Evolutionary conservation across 1,284 basidiomycete species (phyloP).

Genomic region (Tylopilus sp.): DNA sequence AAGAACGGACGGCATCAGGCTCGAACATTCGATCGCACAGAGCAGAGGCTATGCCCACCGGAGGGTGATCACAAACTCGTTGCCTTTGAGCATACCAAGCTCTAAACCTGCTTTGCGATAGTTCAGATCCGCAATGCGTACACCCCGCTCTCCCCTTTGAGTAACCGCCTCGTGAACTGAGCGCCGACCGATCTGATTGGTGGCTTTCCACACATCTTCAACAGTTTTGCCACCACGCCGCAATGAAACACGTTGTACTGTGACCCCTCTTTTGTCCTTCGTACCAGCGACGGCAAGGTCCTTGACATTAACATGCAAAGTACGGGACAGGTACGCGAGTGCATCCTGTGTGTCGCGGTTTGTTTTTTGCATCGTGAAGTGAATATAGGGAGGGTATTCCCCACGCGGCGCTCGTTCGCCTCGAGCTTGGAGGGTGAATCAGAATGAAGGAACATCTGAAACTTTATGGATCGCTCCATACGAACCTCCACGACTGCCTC

Average conservation of each 20-base stretch:
- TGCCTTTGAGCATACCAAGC: constrained; percentile 94
- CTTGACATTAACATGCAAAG: constrained; percentile 70
- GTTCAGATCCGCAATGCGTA: constrained; percentile 84
- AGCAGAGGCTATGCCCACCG: constrained; percentile 49
- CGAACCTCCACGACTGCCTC: constrained; percentile 40
- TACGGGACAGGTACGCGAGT: constrained; percentile 73
- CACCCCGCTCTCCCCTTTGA: constrained; percentile 83
- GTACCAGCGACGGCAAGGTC: constrained; percentile 92
- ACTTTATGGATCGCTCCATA: constrained; percentile 25
- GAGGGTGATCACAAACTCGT: constrained; percentile 92
- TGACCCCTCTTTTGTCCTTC: constrained; percentile 97
- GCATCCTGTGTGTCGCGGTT: constrained; percentile 98
- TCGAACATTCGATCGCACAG: background rate
- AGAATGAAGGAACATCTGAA: constrained; percentile 1
- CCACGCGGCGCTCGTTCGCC: constrained; percentile 50
- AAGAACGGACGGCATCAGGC: constrained; percentile 9
- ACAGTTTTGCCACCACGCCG: constrained; percentile 77
- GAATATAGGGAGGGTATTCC: constrained; percentile 85
- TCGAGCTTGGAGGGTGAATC: constrained; percentile 23
- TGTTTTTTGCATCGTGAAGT: constrained; percentile 96
- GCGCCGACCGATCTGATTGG: constrained; percentile 64
- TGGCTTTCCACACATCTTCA: constrained; percentile 80
- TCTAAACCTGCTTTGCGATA: constrained; percentile 83
- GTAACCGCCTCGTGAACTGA: constrained; percentile 56
- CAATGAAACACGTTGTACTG: constrained; percentile 88